Percentiles rank a stretch among this genome's conserved stretches.
phyloP scores from a whole-genome alignment of 2,329 filamentous ascomycete species.

The Colletotrichum viniferum region DNA sequence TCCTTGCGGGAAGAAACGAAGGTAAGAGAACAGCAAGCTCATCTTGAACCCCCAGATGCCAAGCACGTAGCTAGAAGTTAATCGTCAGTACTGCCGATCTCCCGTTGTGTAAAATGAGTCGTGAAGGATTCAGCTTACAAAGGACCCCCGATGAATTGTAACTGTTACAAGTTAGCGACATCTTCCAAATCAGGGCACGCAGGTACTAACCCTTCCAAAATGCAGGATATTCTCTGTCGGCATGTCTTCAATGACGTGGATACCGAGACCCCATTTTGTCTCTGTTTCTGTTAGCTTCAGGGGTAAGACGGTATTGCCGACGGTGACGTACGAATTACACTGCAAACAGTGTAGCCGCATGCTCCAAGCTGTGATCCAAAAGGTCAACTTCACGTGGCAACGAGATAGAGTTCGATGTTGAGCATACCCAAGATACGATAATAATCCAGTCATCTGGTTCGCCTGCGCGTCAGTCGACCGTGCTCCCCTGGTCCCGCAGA shows the following conservation, averaged over 20 bases:
- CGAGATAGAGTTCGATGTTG: background rate
- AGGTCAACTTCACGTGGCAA: background rate
- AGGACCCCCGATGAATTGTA: conserved; percentile 45
- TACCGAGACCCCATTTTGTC: conserved; percentile 47
- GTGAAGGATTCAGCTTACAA: conserved; percentile 35
- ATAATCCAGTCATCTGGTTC: conserved; percentile 23
- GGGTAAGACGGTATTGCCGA: background rate
- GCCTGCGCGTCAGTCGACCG: background rate
- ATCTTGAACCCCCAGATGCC: conserved; percentile 52
- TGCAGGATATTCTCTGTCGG: conserved; percentile 38
- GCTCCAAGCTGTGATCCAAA: conserved; percentile 27
- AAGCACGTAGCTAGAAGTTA: conserved; percentile 37
- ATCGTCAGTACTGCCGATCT: background rate
- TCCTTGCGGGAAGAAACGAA: conserved; percentile 46
- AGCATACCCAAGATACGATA: conserved; percentile 31
- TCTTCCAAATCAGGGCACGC: rapidly evolving
- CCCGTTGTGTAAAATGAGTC: no score
- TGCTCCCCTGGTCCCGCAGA: background rate
- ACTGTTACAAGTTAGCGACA: conserved; percentile 4
- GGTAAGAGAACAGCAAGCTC: conserved; percentile 45
- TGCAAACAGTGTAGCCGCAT: conserved; percentile 38
- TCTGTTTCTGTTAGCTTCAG: conserved; percentile 29
- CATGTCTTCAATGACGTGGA: conserved; percentile 37
- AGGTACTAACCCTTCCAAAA: conserved; percentile 35
- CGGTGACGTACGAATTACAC: conserved; percentile 36